Percentiles rank a stretch among this genome's conserved stretches.
phyloP scores from a whole-genome alignment of 2,329 filamentous ascomycete genomes.

The Blastomyces emzantsi region DNA sequence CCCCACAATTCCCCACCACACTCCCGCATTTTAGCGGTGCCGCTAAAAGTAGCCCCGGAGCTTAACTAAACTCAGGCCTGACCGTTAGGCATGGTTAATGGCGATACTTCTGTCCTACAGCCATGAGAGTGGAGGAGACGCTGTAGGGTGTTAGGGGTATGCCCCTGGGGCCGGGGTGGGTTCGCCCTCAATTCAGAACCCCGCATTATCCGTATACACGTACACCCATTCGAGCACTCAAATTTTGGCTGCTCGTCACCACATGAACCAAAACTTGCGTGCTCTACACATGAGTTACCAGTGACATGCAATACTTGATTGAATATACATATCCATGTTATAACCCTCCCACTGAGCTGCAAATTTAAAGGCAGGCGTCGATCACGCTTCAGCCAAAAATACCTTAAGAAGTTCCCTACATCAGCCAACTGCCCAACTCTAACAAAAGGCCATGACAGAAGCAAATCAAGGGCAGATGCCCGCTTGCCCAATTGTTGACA shows the following conservation, averaged over 20 bases:
- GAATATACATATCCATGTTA: neutral
- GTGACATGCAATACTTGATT: neutral
- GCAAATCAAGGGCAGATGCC: slow-evolving; percentile 3
- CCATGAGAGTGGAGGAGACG: too few relatives aligned
- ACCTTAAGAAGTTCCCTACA: neutral
- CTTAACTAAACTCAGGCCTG: too few relatives aligned
- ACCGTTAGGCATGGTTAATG: too few relatives aligned
- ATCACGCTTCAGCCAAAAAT: neutral
- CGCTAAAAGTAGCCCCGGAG: too few relatives aligned
- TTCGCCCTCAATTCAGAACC: too few relatives aligned
- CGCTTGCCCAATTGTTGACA: slow-evolving; percentile 43
- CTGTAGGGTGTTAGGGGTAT: too few relatives aligned
- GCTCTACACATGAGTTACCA: neutral
- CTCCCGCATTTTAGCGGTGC: too few relatives aligned
- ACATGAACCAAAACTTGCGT: neutral
- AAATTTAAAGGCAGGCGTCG: neutral
- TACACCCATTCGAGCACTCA: neutral
- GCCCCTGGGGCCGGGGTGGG: too few relatives aligned
- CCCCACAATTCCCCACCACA: neutral
- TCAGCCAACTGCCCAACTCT: neutral
- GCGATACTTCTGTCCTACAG: too few relatives aligned
- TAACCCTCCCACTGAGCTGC: neutral
- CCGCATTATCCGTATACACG: too few relatives aligned
- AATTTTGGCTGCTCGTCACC: neutral
- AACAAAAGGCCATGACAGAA: neutral